These are phyloP conservation scores for Neurospora sp. DNA, from an alignment of 495 filamentous ascomycete species.

Conservation along the genomic window DNA sequence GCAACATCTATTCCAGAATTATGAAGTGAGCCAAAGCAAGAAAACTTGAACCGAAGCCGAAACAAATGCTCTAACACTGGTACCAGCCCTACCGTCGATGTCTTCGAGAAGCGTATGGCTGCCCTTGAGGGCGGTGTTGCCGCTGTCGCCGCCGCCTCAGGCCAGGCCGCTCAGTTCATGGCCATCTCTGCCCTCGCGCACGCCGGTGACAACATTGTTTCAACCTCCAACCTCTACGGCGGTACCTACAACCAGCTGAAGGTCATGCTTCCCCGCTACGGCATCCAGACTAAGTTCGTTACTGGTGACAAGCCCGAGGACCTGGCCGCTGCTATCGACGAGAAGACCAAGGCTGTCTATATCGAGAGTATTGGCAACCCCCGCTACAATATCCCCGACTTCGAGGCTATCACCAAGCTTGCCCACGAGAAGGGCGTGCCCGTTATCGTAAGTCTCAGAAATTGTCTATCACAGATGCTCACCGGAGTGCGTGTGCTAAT, in stretches of 20 bases:
- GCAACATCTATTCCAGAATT: slow-evolving; percentile 96
- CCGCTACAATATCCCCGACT: slow-evolving; percentile 85
- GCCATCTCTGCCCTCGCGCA: slow-evolving; percentile 73
- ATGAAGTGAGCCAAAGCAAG: slow-evolving; percentile 56
- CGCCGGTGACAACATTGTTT: slow-evolving; percentile 89
- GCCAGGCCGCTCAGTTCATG: slow-evolving; percentile 93
- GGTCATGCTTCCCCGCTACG: slow-evolving; percentile 75
- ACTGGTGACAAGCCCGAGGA: slow-evolving; percentile 73
- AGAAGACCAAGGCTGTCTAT: slow-evolving; percentile 93
- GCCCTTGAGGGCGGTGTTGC: slow-evolving; percentile 92
- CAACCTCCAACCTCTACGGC: slow-evolving; percentile 87
- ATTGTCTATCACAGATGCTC: neutral
- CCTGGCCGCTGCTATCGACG: slow-evolving; percentile 80
- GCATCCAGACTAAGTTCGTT: slow-evolving; percentile 87
- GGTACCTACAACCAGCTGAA: slow-evolving; percentile 99
- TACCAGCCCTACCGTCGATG: slow-evolving; percentile 81
- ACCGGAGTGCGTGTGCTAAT: neutral
- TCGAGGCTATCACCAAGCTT: slow-evolving; percentile 72
- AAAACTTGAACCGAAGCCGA: neutral
- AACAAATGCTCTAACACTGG: neutral
- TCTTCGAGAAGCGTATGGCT: slow-evolving; percentile 94
- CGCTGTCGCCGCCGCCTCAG: slow-evolving; percentile 80
- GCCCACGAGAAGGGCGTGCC: slow-evolving; percentile 76
- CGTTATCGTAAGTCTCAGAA: slow-evolving; percentile 53
- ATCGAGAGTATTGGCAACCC: slow-evolving; percentile 95